phyloP scores from a whole-genome alignment of 805 yeast species.

The Ogataea nakhonphanomensis region DNA sequence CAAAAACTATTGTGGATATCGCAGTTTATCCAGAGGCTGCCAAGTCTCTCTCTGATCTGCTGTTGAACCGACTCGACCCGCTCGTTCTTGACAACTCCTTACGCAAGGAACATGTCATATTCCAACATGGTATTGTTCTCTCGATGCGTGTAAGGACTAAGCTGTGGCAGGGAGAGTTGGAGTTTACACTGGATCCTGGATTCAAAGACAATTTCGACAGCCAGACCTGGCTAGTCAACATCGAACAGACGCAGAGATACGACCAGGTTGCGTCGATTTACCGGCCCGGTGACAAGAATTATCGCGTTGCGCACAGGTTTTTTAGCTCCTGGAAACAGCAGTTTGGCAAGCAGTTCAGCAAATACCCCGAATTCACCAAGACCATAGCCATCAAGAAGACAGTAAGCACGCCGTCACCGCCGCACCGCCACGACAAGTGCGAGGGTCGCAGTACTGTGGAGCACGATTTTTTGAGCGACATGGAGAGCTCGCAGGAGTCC shows the following conservation, averaged over 20 bases:
- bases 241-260: neutral
- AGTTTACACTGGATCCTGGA: slow-evolving; percentile 11
- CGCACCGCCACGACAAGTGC: neutral
- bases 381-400: neutral
- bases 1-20: slow-evolving; percentile 7
- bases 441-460: neutral
- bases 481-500: slow-evolving; percentile 1
- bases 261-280: slow-evolving; percentile 2
- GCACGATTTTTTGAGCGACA: neutral
- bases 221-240: slow-evolving; percentile 5
- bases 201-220: neutral
- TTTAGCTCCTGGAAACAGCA: slow-evolving; percentile 2
- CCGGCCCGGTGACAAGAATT: neutral
- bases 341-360: neutral
- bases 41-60: neutral
- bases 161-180: slow-evolving; percentile 5
- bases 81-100: neutral
- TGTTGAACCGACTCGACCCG: neutral
- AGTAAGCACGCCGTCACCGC: neutral
- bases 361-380: neutral
- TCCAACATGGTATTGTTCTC: slow-evolving; percentile 6
- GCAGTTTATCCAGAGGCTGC: slow-evolving; percentile 6
- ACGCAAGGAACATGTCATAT: too few species aligned
- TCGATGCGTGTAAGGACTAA: slow-evolving; percentile 12
- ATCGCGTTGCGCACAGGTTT: neutral